A percentile compares a stretch with the other conserved stretches of the same genome.
Evolutionary conservation across 306 rosid species (phyloP).

Genomic region (Senna siamea): DNA sequence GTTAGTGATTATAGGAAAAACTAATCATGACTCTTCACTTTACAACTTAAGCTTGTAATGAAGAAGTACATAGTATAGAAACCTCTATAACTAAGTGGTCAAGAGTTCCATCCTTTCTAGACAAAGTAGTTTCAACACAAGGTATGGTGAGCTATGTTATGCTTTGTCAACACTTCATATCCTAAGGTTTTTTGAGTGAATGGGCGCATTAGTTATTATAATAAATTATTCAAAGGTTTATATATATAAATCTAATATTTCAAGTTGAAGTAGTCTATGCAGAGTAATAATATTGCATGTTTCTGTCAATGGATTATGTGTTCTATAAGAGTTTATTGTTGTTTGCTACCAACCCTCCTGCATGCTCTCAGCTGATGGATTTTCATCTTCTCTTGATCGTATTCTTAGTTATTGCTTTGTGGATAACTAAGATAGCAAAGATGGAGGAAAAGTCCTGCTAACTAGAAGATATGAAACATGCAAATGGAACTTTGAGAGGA

Average conservation of each 20-base stretch:
- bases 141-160: background rate
- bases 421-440: background rate
- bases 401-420: background rate
- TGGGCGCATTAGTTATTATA: no score
- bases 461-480: background rate
- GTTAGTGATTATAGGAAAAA: background rate
- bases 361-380: slow-evolving; percentile 4
- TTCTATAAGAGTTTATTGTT: slow-evolving; percentile 7
- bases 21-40: background rate
- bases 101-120: background rate
- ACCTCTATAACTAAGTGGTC: background rate
- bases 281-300: background rate
- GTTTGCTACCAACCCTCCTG: background rate
- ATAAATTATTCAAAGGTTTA: background rate
- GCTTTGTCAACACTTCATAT: background rate
- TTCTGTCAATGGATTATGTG: background rate
- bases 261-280: background rate
- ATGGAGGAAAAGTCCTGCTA: background rate
- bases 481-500: background rate
- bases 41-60: background rate
- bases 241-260: background rate
- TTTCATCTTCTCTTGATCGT: background rate
- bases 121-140: background rate
- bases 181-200: no score
- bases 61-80: background rate